Conservation (phyloP, 352 stramenopile species). For the Heterotrichella gracilis region DNA sequence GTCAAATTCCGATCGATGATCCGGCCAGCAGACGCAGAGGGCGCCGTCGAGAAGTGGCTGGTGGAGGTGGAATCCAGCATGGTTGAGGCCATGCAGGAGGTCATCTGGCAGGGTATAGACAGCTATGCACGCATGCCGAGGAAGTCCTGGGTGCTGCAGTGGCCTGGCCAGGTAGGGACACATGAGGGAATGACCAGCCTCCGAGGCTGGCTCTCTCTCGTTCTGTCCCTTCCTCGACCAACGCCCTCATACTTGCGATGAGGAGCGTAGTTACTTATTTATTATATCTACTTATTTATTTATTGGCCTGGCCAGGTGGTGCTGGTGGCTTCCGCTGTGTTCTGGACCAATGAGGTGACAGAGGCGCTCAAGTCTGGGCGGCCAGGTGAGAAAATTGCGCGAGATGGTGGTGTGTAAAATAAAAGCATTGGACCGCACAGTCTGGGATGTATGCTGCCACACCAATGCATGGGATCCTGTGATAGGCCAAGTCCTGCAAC, state of each 20-base stretch:
- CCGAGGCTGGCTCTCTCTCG: no score
- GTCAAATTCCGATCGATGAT: conserved; percentile 30
- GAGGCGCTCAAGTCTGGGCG: conserved; percentile 28
- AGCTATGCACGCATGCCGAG: conserved; percentile 43
- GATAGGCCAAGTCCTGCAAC: no score
- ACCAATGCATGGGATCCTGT: no score
- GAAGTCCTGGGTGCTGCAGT: conserved; percentile 33
- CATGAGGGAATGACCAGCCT: no score
- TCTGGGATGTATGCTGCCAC: no score
- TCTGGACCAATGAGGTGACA: conserved; percentile 63
- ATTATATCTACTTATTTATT: conserved; percentile 50
- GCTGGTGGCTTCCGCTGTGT: conserved; percentile 54
- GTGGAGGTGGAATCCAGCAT: conserved; percentile 51
- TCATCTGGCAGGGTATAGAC: conserved; percentile 39
- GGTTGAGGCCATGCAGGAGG: conserved; percentile 40
- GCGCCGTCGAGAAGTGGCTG: conserved; percentile 13
- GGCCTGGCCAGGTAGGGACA: no score
- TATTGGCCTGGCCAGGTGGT: conserved; percentile 61
- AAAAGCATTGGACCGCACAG: no score
- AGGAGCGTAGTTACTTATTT: no score
- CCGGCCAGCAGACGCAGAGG: conserved; percentile 14
- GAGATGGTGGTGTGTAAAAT: no score
- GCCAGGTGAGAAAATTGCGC: conserved; percentile 40
- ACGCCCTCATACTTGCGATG: no score
- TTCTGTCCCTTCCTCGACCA: no score